phyloP scores from a whole-genome alignment of 2,329 filamentous ascomycete species.

The Lecanicillium sp. region DNA sequence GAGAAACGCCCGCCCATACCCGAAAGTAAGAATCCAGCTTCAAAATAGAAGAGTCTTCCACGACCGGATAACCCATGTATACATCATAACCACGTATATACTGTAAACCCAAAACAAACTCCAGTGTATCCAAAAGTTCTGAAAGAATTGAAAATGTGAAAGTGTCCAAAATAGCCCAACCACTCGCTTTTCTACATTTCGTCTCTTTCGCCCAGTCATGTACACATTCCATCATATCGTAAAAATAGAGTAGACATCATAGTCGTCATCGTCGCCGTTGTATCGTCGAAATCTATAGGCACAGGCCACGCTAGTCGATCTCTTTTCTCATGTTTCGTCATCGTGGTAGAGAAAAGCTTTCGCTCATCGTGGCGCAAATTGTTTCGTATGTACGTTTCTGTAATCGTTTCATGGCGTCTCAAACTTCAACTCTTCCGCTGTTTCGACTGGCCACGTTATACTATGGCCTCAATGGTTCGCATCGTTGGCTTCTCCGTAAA shows the following conservation, averaged over 20 bases:
- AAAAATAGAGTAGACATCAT: not conserved
- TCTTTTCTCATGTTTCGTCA: not conserved
- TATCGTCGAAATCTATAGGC: not conserved
- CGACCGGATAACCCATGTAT: too few relatives aligned
- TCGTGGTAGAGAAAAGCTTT: not conserved
- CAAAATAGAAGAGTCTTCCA: too few relatives aligned
- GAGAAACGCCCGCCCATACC: not conserved
- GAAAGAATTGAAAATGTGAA: not conserved
- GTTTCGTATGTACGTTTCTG: not conserved
- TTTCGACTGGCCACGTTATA: constrained; percentile 17
- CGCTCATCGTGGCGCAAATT: not conserved
- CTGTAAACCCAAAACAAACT: not conserved
- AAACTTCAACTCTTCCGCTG: not conserved
- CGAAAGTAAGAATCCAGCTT: too few relatives aligned
- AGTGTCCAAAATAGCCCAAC: not conserved
- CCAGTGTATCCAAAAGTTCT: not conserved
- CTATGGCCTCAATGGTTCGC: constrained; percentile 22
- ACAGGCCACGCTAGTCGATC: not conserved
- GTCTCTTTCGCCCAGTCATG: not conserved
- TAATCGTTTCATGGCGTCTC: not conserved
- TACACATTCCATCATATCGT: not conserved
- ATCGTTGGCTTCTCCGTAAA: constrained; percentile 36
- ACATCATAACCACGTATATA: not conserved
- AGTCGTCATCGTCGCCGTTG: not conserved
- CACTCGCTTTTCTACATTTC: not conserved